A percentile compares a stretch with the other conserved stretches of the same genome.
phyloP scores from a whole-genome alignment of 176 grass and related monocot genomes.

The Saccharum officinarum region DNA sequence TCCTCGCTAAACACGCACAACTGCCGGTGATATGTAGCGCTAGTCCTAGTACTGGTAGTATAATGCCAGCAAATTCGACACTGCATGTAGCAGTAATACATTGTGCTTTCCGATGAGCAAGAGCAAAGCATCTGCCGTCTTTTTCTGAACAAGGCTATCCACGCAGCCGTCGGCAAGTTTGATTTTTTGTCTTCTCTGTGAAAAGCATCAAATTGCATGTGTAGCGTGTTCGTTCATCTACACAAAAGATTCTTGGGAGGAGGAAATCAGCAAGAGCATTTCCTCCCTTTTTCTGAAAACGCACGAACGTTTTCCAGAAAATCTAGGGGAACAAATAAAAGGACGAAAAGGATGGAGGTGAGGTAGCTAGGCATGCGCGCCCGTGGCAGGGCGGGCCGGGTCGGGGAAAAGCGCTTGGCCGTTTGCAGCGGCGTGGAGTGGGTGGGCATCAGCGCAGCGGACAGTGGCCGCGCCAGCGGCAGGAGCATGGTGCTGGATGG shows the following conservation, averaged over 20 bases:
- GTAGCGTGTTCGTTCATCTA: background rate
- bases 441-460: constrained; percentile 25
- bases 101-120: background rate
- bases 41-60: background rate
- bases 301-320: background rate
- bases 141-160: background rate
- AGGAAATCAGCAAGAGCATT: background rate
- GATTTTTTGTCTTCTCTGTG: background rate
- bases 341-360: too few species aligned
- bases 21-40: background rate
- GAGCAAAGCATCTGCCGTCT: background rate
- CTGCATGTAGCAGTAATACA: background rate
- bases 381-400: too few species aligned
- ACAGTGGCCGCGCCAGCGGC: background rate
- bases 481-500: background rate
- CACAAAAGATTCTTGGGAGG: background rate
- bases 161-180: background rate
- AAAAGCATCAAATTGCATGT: background rate
- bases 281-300: background rate
- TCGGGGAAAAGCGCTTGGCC: too few species aligned
- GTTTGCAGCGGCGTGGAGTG: too few species aligned
- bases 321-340: background rate
- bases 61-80: background rate
- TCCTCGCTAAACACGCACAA: background rate
- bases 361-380: too few species aligned